Conservation (phyloP, 495 filamentous ascomycete species). For the Aspergillus kassunensis region DNA sequence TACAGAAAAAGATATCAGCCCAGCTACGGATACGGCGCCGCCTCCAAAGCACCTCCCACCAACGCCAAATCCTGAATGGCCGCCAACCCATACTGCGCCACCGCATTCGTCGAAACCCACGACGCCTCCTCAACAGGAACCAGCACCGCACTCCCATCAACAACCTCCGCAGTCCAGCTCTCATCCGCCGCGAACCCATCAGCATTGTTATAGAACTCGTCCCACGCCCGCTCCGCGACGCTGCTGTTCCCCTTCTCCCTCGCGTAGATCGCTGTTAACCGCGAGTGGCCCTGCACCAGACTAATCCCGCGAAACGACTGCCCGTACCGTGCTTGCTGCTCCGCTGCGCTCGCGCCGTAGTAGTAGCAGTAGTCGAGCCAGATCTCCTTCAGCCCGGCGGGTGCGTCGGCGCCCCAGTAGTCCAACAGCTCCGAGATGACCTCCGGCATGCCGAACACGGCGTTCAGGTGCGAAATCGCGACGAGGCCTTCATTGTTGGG, state of each 20-base stretch:
- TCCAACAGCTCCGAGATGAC: conserved; percentile 38
- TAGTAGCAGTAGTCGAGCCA: conserved; percentile 46
- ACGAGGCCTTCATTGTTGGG: conserved; percentile 37
- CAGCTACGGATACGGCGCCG: background rate
- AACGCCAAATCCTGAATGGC: conserved; percentile 41
- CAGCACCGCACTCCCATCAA: conserved; percentile 33
- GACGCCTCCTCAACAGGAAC: conserved; percentile 36
- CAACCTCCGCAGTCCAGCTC: conserved; percentile 26
- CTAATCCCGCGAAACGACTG: conserved; percentile 32
- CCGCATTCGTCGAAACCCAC: conserved; percentile 41
- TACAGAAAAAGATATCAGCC: background rate
- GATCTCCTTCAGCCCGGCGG: conserved; percentile 29
- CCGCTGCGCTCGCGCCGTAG: conserved; percentile 28
- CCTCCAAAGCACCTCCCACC: conserved; percentile 5
- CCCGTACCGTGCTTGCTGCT: conserved; percentile 41
- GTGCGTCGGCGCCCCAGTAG: conserved; percentile 22
- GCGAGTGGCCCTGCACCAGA: conserved; percentile 42
- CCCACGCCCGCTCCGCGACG: conserved; percentile 38
- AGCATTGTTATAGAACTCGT: conserved; percentile 32
- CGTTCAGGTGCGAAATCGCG: conserved; percentile 38
- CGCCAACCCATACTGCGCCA: conserved; percentile 42
- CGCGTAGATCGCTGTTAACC: conserved; percentile 39
- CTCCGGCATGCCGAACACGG: conserved; percentile 45
- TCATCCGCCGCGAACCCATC: conserved; percentile 31
- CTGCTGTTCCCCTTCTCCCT: conserved; percentile 27